Conservation (phyloP, 164 flowering plant species). For the Euptelea pleiosperma region DNA sequence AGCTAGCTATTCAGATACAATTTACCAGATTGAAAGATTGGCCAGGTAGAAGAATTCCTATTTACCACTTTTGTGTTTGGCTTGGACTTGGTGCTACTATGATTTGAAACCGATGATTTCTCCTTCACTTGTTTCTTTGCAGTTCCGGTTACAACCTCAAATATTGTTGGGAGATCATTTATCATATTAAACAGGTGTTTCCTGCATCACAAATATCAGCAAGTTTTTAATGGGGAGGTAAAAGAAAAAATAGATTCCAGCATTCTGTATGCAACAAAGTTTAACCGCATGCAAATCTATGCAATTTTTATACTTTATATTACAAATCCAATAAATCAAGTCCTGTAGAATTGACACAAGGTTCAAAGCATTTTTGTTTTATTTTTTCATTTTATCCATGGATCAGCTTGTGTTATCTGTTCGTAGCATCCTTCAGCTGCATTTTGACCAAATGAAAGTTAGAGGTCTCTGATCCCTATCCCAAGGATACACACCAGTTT, state of each 20-base stretch:
- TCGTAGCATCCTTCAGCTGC: too few species aligned
- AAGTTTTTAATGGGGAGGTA: background rate
- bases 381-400: background rate
- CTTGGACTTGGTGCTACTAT: slow-evolving; percentile 49
- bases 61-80: slow-evolving; percentile 43
- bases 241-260: background rate
- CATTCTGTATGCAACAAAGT: background rate
- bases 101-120: slow-evolving; percentile 45
- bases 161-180: slow-evolving; percentile 64
- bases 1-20: too few species aligned
- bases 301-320: background rate
- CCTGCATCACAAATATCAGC: slow-evolving; percentile 31
- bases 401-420: too few species aligned
- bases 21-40: background rate
- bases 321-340: background rate
- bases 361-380: background rate
- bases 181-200: slow-evolving; percentile 56
- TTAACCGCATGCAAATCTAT: background rate
- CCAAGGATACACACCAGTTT: too few species aligned
- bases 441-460: too few species aligned
- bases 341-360: background rate
- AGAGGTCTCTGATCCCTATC: too few species aligned
- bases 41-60: background rate
- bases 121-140: slow-evolving; percentile 50
- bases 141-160: slow-evolving; percentile 50